Conservation (phyloP, 1,284 basidiomycete genomes). For the Gomphus bonarii region DNA sequence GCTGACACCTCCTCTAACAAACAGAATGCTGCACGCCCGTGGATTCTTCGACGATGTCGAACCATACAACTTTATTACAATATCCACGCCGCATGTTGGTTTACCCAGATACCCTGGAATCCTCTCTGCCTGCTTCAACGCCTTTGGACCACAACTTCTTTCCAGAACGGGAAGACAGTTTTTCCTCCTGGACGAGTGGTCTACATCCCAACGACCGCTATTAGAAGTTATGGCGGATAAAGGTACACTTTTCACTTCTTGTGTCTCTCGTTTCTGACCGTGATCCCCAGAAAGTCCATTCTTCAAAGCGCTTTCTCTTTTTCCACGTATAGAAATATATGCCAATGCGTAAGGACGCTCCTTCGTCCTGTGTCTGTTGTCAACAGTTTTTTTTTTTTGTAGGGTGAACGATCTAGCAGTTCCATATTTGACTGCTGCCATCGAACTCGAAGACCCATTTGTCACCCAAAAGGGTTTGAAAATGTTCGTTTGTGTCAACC, state of each 20-base stretch:
- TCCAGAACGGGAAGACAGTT: conserved; percentile 81
- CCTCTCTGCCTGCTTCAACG: conserved; percentile 26
- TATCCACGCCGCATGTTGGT: conserved; percentile 79
- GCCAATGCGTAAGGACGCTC: conserved; percentile 51
- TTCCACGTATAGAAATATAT: conserved; percentile 68
- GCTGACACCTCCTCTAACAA: neutral
- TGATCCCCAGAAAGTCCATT: conserved; percentile 54
- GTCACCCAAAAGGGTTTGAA: conserved; percentile 51
- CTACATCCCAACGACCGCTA: conserved; percentile 55
- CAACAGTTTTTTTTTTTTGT: neutral
- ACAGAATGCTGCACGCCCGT: conserved; percentile 52
- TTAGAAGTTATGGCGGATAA: conserved; percentile 83
- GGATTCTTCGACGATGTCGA: conserved; percentile 57
- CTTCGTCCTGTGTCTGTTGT: neutral
- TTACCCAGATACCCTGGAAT: conserved; percentile 18
- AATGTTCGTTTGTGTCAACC: conserved; percentile 25
- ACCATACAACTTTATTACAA: conserved; percentile 72
- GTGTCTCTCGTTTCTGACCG: conserved; percentile 9
- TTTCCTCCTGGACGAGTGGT: conserved; percentile 67
- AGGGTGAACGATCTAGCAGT: conserved; percentile 67
- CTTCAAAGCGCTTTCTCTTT: conserved; percentile 61
- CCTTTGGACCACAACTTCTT: conserved; percentile 65
- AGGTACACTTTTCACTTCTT: conserved; percentile 28
- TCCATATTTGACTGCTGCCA: conserved; percentile 70
- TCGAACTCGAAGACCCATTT: conserved; percentile 65